Evolutionary conservation across 2,329 filamentous ascomycete species (phyloP).

Genomic region (Claviceps quebecensis): DNA sequence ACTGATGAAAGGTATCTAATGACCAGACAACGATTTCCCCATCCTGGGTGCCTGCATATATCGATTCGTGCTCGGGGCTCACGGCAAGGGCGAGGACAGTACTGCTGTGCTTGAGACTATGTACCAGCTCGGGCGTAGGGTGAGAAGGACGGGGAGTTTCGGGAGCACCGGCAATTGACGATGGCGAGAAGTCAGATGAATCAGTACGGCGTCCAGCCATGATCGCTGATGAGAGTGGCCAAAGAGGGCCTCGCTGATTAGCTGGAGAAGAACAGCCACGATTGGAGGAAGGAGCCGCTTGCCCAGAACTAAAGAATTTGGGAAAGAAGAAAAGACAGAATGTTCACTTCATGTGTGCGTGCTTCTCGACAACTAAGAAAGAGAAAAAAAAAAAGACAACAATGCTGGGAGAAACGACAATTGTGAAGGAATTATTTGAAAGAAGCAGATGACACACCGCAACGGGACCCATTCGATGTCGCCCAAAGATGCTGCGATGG

Average conservation of each 20-base stretch:
- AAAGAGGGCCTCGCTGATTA: slow-evolving; percentile 1
- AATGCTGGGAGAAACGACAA: neutral
- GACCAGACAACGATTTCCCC: slow-evolving; percentile 91
- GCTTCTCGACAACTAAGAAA: neutral
- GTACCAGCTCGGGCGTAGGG: slow-evolving; percentile 47
- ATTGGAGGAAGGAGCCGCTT: too few relatives aligned
- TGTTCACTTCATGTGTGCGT: too few relatives aligned
- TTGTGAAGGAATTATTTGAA: neutral
- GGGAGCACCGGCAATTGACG: slow-evolving; percentile 6
- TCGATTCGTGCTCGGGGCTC: slow-evolving; percentile 59
- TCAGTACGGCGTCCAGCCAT: neutral
- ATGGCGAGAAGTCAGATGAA: slow-evolving; percentile 3
- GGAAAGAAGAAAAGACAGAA: neutral
- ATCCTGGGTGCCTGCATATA: slow-evolving; percentile 86
- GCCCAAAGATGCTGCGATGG: slow-evolving; percentile 5
- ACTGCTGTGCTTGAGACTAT: slow-evolving; percentile 62
- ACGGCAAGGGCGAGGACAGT: slow-evolving; percentile 74
- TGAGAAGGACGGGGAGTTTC: slow-evolving; percentile 10
- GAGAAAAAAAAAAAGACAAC: neutral
- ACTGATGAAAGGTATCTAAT: slow-evolving; percentile 71
- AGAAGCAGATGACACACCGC: neutral
- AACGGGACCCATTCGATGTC: neutral
- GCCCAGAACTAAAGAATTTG: too few relatives aligned
- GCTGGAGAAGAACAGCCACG: neutral
- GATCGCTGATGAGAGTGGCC: neutral